Evolutionary conservation across 2,329 filamentous ascomycete species (phyloP).

Genomic region (Epichloe aotearoae): DNA sequence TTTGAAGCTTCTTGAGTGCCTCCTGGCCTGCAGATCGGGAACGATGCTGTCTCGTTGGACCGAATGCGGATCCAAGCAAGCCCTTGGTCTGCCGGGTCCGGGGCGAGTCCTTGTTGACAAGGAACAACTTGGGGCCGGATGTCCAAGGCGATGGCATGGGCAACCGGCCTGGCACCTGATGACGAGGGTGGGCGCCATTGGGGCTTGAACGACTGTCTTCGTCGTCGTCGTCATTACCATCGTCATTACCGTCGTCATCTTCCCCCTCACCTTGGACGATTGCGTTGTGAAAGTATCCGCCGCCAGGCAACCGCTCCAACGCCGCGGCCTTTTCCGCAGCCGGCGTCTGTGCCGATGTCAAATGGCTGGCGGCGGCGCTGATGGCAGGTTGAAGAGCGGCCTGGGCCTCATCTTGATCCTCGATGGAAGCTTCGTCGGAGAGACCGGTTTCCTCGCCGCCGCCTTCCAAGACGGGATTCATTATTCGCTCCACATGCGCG

Average conservation of each 20-base stretch:
- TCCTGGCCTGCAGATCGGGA: slow-evolving; percentile 44
- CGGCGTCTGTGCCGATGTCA: slow-evolving; percentile 41
- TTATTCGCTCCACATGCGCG: background rate
- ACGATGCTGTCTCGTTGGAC: slow-evolving; percentile 31
- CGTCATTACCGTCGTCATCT: slow-evolving; percentile 4
- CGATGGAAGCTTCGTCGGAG: slow-evolving; percentile 14
- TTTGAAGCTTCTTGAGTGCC: slow-evolving; percentile 42
- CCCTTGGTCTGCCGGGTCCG: slow-evolving; percentile 15
- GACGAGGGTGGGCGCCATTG: background rate
- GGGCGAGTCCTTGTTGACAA: slow-evolving; percentile 8
- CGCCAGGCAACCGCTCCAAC: slow-evolving; percentile 28
- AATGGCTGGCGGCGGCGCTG: slow-evolving; percentile 40
- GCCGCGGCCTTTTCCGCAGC: slow-evolving; percentile 45
- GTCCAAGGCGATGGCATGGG: slow-evolving; percentile 19
- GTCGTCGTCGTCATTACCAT: slow-evolving; percentile 7
- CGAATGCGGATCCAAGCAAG: slow-evolving; percentile 32
- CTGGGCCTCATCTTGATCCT: slow-evolving; percentile 42
- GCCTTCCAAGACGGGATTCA: background rate
- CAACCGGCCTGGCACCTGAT: slow-evolving; percentile 1
- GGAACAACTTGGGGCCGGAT: slow-evolving; percentile 10
- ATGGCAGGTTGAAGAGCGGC: slow-evolving; percentile 47
- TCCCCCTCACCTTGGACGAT: slow-evolving; percentile 8
- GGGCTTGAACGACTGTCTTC: slow-evolving; percentile 6
- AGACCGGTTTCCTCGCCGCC: slow-evolving; percentile 8
- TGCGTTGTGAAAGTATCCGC: slow-evolving; percentile 9